phyloP scores from a whole-genome alignment of 495 filamentous ascomycete species.

The Xylaria palmicola region DNA sequence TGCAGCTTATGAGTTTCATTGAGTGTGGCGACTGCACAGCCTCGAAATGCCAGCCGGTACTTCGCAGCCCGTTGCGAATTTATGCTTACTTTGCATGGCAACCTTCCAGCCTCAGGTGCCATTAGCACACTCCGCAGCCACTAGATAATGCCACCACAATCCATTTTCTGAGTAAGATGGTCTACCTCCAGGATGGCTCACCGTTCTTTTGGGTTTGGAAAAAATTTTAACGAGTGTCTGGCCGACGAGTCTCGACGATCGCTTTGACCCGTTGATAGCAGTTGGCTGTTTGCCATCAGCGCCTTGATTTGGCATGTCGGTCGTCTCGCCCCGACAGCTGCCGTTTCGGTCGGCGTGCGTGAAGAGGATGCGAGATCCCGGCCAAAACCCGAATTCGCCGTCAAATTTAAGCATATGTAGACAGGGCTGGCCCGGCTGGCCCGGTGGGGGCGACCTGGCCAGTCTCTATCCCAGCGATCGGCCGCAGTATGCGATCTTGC shows the following conservation, averaged over 20 bases:
- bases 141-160: background rate
- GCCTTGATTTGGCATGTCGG: conserved; percentile 13
- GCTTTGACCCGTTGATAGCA: background rate
- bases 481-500: background rate
- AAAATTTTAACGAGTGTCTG: background rate
- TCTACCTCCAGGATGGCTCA: background rate
- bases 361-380: background rate
- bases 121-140: background rate
- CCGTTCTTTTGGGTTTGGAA: background rate
- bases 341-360: conserved; percentile 12
- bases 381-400: background rate
- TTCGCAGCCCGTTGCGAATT: background rate
- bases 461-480: background rate
- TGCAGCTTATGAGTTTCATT: background rate
- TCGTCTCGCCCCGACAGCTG: conserved; percentile 6
- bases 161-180: conserved; percentile 5
- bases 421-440: background rate
- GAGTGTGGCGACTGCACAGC: conserved; percentile 7
- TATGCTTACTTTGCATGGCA: background rate
- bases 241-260: background rate
- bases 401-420: background rate
- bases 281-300: background rate
- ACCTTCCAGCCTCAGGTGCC: background rate
- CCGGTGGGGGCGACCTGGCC: background rate
- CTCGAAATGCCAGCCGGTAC: conserved; percentile 13